phyloP scores from a whole-genome alignment of 805 yeast species.

The Millerago galiae region DNA sequence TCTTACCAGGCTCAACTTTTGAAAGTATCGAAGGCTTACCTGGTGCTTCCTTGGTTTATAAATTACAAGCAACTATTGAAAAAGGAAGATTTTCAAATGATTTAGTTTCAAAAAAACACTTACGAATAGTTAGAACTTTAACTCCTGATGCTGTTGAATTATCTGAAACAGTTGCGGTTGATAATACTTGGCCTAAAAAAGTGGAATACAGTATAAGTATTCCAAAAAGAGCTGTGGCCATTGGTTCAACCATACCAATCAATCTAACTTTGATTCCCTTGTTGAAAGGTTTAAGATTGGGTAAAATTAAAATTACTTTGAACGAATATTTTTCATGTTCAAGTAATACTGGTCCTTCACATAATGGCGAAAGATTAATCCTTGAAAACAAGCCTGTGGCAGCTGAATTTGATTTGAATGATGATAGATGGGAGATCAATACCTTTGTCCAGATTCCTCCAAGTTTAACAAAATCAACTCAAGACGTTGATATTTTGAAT shows the following conservation, averaged over 20 bases:
- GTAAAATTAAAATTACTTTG: slow-evolving; percentile 61
- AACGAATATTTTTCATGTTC: slow-evolving; percentile 63
- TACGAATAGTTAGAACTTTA: slow-evolving; percentile 80
- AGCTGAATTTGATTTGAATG: slow-evolving; percentile 22
- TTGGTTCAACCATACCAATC: slow-evolving; percentile 74
- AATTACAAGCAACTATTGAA: slow-evolving; percentile 74
- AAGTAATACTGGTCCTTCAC: slow-evolving; percentile 50
- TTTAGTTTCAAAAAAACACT: slow-evolving; percentile 57
- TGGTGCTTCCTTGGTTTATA: slow-evolving; percentile 67
- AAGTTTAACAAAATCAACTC: slow-evolving; percentile 69
- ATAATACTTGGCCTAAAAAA: slow-evolving; percentile 92
- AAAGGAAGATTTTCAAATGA: slow-evolving; percentile 70
- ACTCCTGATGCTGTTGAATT: slow-evolving; percentile 84
- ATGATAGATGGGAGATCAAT: slow-evolving; percentile 71
- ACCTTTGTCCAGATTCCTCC: slow-evolving; percentile 62
- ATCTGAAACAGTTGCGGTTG: slow-evolving; percentile 88
- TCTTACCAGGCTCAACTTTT: slow-evolving; percentile 76
- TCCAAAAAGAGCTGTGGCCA: slow-evolving; percentile 84
- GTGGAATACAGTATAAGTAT: slow-evolving; percentile 84
- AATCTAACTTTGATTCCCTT: slow-evolving; percentile 71
- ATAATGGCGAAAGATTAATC: slow-evolving; percentile 57
- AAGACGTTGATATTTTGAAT: slow-evolving; percentile 70
- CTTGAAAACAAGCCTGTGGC: slow-evolving; percentile 40
- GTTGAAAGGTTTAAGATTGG: slow-evolving; percentile 71
- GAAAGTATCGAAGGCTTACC: slow-evolving; percentile 90